Evolutionary conservation across 352 stramenopile genomes (phyloP).

Genomic region (Pythium myriotylum): DNA sequence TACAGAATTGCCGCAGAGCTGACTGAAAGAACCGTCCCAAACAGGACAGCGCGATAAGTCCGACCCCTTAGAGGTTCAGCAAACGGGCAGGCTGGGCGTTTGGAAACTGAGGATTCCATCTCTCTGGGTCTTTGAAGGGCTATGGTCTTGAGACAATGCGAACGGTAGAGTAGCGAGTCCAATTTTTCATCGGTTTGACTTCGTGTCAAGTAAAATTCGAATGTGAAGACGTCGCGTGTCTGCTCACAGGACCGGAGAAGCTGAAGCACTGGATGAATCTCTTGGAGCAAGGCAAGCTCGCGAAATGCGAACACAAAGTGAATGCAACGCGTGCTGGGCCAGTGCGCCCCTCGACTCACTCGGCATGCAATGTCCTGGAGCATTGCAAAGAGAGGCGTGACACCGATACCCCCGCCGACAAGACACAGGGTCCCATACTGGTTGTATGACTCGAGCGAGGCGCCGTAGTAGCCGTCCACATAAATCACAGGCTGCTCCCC

Average conservation of each 20-base stretch:
- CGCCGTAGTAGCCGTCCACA: constrained; percentile 51
- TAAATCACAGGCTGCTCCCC: constrained; percentile 29
- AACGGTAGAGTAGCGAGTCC: constrained; percentile 10
- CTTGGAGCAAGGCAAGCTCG: constrained; percentile 38
- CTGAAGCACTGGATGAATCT: constrained; percentile 31
- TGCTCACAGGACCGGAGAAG: constrained; percentile 4
- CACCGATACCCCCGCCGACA: constrained; percentile 42
- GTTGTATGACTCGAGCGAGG: constrained; percentile 35
- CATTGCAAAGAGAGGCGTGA: constrained; percentile 42
- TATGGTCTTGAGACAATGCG: too few relatives aligned
- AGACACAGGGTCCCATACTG: constrained; percentile 28
- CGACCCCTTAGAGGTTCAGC: constrained; percentile 25
- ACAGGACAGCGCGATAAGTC: constrained; percentile 26
- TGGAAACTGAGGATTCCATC: neutral
- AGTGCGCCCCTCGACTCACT: constrained; percentile 37
- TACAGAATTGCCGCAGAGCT: constrained; percentile 12
- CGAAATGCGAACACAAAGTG: constrained; percentile 34
- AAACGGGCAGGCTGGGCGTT: constrained; percentile 20
- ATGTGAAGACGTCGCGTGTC: constrained; percentile 26
- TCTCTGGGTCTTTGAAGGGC: too few relatives aligned
- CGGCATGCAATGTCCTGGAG: constrained; percentile 38
- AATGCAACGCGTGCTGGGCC: constrained; percentile 35
- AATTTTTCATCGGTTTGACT: constrained; percentile 16
- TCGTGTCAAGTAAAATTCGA: constrained; percentile 31
- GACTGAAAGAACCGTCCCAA: constrained; percentile 23